A percentile compares a stretch with the other conserved stretches of the same genome.
phyloP scores from a whole-genome alignment of 306 rosid genomes.

The Canavalia gladiata region DNA sequence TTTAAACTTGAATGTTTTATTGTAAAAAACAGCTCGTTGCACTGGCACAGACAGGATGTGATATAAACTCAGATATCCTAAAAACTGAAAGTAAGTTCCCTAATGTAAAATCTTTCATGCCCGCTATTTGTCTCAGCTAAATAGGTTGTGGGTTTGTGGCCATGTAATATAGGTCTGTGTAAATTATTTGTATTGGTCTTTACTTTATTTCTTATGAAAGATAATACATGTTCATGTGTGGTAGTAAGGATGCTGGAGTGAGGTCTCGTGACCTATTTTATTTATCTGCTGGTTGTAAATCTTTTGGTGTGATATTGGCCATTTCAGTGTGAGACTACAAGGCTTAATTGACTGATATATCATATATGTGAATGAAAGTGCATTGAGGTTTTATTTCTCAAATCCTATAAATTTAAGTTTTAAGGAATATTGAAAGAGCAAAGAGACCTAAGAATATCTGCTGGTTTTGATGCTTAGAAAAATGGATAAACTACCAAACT shows the following conservation, averaged over 20 bases:
- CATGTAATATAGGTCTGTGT: background rate
- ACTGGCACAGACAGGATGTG: slow-evolving; percentile 79
- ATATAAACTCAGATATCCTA: slow-evolving; percentile 66
- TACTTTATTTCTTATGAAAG: background rate
- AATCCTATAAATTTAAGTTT: background rate
- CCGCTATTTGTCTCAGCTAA: background rate
- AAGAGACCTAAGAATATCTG: background rate
- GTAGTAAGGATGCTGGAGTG: slow-evolving; percentile 20
- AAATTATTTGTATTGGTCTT: slow-evolving; percentile 26
- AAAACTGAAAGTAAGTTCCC: slow-evolving; percentile 71
- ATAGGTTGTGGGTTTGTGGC: background rate
- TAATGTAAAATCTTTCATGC: background rate
- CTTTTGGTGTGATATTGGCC: background rate
- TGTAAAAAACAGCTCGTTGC: slow-evolving; percentile 69
- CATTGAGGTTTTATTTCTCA: slow-evolving; percentile 25
- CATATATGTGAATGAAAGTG: background rate
- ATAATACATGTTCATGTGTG: background rate
- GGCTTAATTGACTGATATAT: background rate
- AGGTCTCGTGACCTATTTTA: slow-evolving; percentile 33
- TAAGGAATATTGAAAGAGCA: slow-evolving; percentile 16
- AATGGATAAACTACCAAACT: slow-evolving; percentile 21
- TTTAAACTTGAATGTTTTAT: slow-evolving; percentile 28
- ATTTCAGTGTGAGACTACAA: background rate
- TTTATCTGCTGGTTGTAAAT: slow-evolving; percentile 4
- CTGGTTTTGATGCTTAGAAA: slow-evolving; percentile 5